Evolutionary conservation across 129 eudicot genomes (phyloP).

Genomic region (Rutidosis leptorrhynchoides): DNA sequence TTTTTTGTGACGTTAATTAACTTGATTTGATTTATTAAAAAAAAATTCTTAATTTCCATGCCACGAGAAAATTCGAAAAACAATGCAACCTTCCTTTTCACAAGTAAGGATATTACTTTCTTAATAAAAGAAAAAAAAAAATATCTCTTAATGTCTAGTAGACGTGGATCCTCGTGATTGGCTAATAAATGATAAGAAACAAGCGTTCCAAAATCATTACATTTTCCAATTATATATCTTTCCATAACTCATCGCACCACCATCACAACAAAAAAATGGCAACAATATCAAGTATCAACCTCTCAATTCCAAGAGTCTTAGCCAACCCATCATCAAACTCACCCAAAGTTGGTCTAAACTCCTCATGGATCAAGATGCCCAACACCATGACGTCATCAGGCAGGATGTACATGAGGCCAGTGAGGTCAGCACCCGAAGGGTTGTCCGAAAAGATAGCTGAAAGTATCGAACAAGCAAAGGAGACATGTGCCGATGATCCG

Average conservation of each 20-base stretch:
- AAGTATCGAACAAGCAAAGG: slow-evolving; percentile 73
- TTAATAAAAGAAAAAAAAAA: background rate
- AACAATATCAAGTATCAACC: slow-evolving; percentile 47
- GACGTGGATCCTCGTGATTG: slow-evolving; percentile 47
- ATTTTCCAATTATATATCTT: slow-evolving; percentile 38
- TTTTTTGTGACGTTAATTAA: too few species aligned
- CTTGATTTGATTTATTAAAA: too few species aligned
- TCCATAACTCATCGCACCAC: background rate
- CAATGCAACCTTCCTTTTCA: background rate
- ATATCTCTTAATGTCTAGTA: slow-evolving; percentile 8
- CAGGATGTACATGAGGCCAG: slow-evolving; percentile 39
- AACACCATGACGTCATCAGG: slow-evolving; percentile 23
- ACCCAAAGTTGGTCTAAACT: slow-evolving; percentile 18
- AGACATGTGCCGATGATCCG: slow-evolving; percentile 66
- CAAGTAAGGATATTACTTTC: slow-evolving; percentile 21
- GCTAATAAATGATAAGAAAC: slow-evolving; percentile 54
- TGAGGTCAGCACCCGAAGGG: slow-evolving; percentile 55
- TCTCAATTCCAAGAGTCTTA: slow-evolving; percentile 45
- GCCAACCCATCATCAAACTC: slow-evolving; percentile 42
- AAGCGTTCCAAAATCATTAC: slow-evolving; percentile 39
- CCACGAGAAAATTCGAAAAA: background rate
- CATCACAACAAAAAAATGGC: slow-evolving; percentile 43
- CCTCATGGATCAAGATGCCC: slow-evolving; percentile 35
- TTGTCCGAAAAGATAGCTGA: slow-evolving; percentile 66
- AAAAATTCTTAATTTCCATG: too few species aligned